Base-by-base conservation (phyloP, 2,329 filamentous ascomycete species). In the Ilyonectria destructans region DNA sequence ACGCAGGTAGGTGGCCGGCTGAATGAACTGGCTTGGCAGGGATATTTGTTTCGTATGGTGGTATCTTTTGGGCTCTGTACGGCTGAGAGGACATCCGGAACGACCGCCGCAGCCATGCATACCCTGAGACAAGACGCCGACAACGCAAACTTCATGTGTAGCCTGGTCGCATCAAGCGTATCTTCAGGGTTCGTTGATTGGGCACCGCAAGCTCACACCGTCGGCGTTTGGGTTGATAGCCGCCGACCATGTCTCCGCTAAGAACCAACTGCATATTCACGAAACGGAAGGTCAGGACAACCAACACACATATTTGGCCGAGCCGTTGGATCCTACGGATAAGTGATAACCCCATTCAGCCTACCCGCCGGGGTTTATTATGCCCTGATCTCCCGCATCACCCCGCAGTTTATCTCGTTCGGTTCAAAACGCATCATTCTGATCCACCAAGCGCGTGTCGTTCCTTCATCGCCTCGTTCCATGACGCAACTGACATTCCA, bases 91-190 rank as follows among this genome's bases (percentile, higher is more conserved):
- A 31, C 29, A 17, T 35, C 10, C 35, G 31, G 17, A 19, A 52
- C 29, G n/a, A 21, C 17, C 26, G 49, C 51, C 51, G n/a, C 51
- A 35, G 51, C 51, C 51, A 54, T 33, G 51, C 51, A 35, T 54
- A 23, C 51, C 29, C 3, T n/a, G 51, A 54, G 31, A 54, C 51
- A 35, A 35, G 29, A 6, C 4, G 33, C 5, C 10, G 21, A 21
- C 29, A 54, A n/a, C n/a, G 5, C 17, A 13, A 17, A 52, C 8
- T 6, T 6, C 40, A n/a, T 8, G 51, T 8, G 10, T n/a, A 54
- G 51, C 29, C 49, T 54, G n/a, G n/a, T 17, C n/a, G 51, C 19
- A 21, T 19, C 31, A 7, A 19, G 6, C 9, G n/a, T 21, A 9
- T 19, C 6, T 15, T 37, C 13, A 31, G n/a, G 6, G 21, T 15